Base-by-base conservation (phyloP, 352 stramenopile genomes). In the Globisporangium sylvaticum region DNA sequence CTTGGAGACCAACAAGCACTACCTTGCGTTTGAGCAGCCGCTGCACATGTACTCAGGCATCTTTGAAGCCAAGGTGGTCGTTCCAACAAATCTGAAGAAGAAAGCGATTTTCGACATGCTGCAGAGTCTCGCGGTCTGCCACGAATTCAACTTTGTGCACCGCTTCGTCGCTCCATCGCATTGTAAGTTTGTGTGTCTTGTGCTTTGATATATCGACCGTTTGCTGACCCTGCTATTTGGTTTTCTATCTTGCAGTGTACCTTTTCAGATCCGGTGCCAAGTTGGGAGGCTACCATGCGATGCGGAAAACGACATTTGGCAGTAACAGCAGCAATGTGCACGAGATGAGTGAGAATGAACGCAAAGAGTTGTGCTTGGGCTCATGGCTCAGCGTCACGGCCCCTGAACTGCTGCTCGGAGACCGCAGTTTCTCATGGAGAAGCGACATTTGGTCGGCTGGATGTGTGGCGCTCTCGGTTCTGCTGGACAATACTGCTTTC, bases 11-110 rank as follows among this genome's bases (percentile, higher is more conserved):
- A 60, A 74, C 32, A 82, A 79, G 37, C 83, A 96, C 62, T 96
- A 94, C 64, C 71, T 92, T 32, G 85, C 82, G 25, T 94, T 92
- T 48, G 84, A 92, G 64, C 80, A 92, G 59, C 88, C 88, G 1
- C 61, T 93, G 58, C 86, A 96, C 68, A 80, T 90, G 66, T 85
- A 89, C 44, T 87, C 86, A 5, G 82, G 83, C 4, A 79, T 94
- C 58, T 79, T 92, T 37, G 87, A 96, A 61, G 77, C 84, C 3
- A 83, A 78, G 27, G 53, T 86, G 10, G 34, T 62, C 0, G 68
- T 96, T 0, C 56, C 83, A 22, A 72, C 77, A 24, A 56, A 65
- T 3, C 58, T 90, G 27, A 82, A 84, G 34, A 92, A 92, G 71
- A 84, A 82, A 44, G 77, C 69, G 18, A 83, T 96, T 58, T 90